A percentile compares a stretch with the other conserved stretches of the same genome.
phyloP scores from a whole-genome alignment of 2,329 filamentous ascomycete species.

The Chrysoporthe deuterocubensis region DNA sequence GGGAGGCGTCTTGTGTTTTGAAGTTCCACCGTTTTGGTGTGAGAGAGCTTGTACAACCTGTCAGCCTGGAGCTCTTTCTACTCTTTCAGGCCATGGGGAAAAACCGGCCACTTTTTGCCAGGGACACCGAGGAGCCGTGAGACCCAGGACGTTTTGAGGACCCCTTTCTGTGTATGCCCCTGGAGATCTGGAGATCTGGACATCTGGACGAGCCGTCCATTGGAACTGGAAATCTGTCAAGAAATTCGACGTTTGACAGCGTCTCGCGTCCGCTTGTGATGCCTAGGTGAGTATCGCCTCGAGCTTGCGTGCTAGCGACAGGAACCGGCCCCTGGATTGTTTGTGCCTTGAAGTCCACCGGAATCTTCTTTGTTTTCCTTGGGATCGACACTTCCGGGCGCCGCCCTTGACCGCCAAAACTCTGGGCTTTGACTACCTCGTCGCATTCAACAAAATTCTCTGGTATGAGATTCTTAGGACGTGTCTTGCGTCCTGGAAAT shows the following conservation, averaged over 20 bases:
- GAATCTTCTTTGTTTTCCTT: neutral
- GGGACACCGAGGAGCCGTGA: neutral
- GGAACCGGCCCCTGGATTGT: constrained; percentile 1
- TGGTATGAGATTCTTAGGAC: neutral
- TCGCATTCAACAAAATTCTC: neutral
- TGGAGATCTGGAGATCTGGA: neutral
- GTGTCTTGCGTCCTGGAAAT: neutral
- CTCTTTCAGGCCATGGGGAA: neutral
- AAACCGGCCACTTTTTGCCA: neutral
- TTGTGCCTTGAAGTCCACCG: neutral
- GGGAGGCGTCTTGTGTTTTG: constrained; percentile 47
- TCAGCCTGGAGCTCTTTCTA: constrained; percentile 31
- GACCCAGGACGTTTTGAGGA: neutral
- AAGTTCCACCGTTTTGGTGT: constrained; percentile 6
- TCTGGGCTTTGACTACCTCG: neutral
- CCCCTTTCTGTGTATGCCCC: neutral
- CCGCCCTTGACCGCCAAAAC: neutral
- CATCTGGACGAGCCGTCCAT: constrained; percentile 4
- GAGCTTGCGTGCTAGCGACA: constrained; percentile 21
- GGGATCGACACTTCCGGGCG: neutral
- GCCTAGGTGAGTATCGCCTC: constrained; percentile 22
- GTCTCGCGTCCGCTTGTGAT: neutral
- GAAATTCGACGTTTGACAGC: neutral
- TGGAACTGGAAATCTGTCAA: neutral
- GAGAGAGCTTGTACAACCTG: constrained; percentile 27